Conservation (phyloP, 495 filamentous ascomycete genomes). For the Tuber calosporum region DNA sequence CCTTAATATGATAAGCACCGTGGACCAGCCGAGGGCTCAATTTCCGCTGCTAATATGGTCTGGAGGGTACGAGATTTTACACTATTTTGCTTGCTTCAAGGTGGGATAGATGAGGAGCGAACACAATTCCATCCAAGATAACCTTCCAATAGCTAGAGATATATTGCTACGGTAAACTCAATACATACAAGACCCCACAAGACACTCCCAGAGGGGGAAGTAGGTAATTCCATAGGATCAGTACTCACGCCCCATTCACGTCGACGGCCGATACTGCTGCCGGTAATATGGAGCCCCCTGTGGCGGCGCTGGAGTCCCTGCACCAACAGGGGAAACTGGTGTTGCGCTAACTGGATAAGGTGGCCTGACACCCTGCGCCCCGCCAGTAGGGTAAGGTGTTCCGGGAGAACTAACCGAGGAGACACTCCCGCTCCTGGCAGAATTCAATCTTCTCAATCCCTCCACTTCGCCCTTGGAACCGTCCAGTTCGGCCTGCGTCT, state of each 20-base stretch:
- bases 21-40: no score
- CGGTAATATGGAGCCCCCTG: background rate
- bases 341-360: background rate
- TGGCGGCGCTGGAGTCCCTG: background rate
- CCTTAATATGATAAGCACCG: no score
- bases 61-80: no score
- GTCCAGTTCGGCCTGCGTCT: conserved; percentile 8
- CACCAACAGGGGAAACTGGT: background rate
- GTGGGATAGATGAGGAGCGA: background rate
- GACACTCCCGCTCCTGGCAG: background rate
- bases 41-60: no score
- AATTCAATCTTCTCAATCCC: background rate
- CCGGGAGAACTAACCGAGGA: background rate
- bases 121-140: background rate
- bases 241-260: background rate
- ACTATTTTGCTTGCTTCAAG: background rate
- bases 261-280: background rate
- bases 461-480: background rate
- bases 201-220: background rate
- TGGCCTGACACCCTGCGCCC: background rate
- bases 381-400: background rate
- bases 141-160: background rate
- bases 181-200: background rate
- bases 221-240: background rate
- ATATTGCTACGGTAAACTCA: background rate